Conservation (phyloP, 78 protist species). For the Dictyostelium capitatum region DNA sequence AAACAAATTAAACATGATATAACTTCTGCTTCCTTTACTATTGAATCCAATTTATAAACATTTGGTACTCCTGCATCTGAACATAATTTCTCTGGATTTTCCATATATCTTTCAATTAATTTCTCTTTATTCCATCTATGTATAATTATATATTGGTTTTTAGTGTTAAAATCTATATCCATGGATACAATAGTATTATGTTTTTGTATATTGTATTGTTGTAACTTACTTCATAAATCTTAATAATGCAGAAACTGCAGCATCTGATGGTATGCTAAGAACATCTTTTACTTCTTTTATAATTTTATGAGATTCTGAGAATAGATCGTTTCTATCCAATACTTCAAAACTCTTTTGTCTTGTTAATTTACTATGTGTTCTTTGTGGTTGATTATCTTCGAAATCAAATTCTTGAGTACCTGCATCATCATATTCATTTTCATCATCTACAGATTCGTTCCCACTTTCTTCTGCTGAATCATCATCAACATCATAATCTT, state of each 20-base stretch:
- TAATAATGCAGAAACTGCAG: slow-evolving; percentile 60
- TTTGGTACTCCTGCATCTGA: slow-evolving; percentile 80
- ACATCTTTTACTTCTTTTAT: slow-evolving; percentile 82
- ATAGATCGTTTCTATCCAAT: slow-evolving; percentile 33
- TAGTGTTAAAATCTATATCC: not conserved
- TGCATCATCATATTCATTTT: slow-evolving; percentile 46
- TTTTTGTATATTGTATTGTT: not conserved
- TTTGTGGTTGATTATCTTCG: slow-evolving; percentile 39
- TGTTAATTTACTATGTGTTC: slow-evolving; percentile 48
- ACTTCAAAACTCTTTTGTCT: slow-evolving; percentile 79
- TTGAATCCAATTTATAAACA: slow-evolving; percentile 26
- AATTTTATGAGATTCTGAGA: slow-evolving; percentile 54
- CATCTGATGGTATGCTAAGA: slow-evolving; percentile 54
- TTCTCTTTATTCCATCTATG: slow-evolving; percentile 86
- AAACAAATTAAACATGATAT: slow-evolving; percentile 79
- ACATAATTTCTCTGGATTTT: slow-evolving; percentile 75
- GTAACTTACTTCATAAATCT: slow-evolving; percentile 64
- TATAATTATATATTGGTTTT: not conserved
- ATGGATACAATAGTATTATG: not conserved
- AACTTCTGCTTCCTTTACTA: not conserved
- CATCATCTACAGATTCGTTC: slow-evolving; percentile 47
- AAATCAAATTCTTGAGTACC: slow-evolving; percentile 60
- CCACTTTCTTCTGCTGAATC: slow-evolving; percentile 71
- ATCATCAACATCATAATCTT: slow-evolving; percentile 68
- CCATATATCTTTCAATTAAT: slow-evolving; percentile 82